phyloP scores from a whole-genome alignment of 2,329 filamentous ascomycete genomes.

The Lachnum nothofagi region DNA sequence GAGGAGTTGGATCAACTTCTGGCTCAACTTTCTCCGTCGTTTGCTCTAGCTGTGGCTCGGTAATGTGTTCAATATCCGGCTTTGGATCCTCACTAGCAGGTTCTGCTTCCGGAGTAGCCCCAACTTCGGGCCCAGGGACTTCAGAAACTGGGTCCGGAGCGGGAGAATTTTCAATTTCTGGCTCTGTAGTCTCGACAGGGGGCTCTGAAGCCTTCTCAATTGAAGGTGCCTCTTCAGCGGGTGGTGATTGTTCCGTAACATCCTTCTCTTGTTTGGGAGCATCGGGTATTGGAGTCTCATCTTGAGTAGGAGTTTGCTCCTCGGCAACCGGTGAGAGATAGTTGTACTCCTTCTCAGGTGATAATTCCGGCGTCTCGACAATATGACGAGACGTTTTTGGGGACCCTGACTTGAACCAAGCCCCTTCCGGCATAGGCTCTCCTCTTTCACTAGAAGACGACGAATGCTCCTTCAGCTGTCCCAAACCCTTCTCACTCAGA shows the following conservation, averaged over 20 bases:
- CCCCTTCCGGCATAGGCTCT: constrained; percentile 4
- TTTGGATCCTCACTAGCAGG: too few relatives aligned
- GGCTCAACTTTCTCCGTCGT: too few relatives aligned
- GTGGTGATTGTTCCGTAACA: background rate
- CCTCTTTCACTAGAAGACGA: background rate
- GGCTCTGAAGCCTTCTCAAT: background rate
- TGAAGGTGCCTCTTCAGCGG: background rate
- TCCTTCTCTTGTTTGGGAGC: background rate
- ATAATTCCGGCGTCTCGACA: background rate
- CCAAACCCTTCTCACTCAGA: constrained; percentile 16
- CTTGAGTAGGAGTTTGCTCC: constrained; percentile 1
- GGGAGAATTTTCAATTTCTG: too few relatives aligned
- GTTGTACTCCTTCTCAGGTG: constrained; percentile 5
- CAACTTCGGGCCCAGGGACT: too few relatives aligned
- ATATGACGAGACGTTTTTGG: background rate
- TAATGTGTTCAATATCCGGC: too few relatives aligned
- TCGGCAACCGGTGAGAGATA: constrained; percentile 7
- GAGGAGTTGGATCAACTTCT: too few relatives aligned
- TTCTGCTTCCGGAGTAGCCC: too few relatives aligned
- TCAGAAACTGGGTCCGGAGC: too few relatives aligned
- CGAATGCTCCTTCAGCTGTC: constrained; percentile 14
- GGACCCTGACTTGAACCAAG: constrained; percentile 6
- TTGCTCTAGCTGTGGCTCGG: too few relatives aligned
- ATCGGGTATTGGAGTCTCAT: background rate
- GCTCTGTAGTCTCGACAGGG: background rate